Conservation (phyloP, 805 yeast genomes). For the Candida loeiensis region DNA sequence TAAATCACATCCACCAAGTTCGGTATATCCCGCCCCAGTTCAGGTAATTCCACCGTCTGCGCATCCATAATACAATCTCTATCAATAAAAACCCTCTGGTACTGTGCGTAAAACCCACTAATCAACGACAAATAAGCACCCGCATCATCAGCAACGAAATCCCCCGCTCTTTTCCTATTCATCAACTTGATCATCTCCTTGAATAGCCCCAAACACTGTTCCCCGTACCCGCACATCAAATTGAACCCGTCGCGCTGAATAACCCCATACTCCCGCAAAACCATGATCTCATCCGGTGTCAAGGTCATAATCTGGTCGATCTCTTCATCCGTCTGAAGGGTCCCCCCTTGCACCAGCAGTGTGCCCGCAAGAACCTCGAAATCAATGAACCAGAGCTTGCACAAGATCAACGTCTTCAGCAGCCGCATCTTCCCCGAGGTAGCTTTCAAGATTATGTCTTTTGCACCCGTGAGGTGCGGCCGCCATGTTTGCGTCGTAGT, state of each 20-base stretch:
- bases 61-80: conserved; percentile 27
- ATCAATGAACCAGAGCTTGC: conserved; percentile 55
- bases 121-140: conserved; percentile 24
- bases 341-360: conserved; percentile 54
- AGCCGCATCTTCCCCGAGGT: conserved; percentile 27
- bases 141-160: conserved; percentile 17
- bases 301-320: conserved; percentile 32
- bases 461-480: conserved; percentile 63
- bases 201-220: conserved; percentile 31
- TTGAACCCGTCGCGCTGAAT: conserved; percentile 47
- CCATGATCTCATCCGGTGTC: conserved; percentile 29
- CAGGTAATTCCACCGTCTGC: conserved; percentile 12
- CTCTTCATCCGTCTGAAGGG: conserved; percentile 46
- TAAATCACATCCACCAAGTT: conserved; percentile 17
- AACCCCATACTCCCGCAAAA: conserved; percentile 40
- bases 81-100: conserved; percentile 26
- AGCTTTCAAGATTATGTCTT: conserved; percentile 54
- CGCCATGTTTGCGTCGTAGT: conserved; percentile 57
- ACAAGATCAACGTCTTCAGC: conserved; percentile 46
- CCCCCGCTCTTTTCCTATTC: conserved; percentile 18
- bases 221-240: conserved; percentile 47
- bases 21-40: conserved; percentile 24
- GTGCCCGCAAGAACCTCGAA: conserved; percentile 57
- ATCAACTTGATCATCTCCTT: conserved; percentile 41
- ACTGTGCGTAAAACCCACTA: conserved; percentile 29